Evolutionary conservation across 192 early-diverging fungal genomes (phyloP), one percentile per base, ranked within the genome.

Genomic region (Umbelopsis ramanniana): DNA sequence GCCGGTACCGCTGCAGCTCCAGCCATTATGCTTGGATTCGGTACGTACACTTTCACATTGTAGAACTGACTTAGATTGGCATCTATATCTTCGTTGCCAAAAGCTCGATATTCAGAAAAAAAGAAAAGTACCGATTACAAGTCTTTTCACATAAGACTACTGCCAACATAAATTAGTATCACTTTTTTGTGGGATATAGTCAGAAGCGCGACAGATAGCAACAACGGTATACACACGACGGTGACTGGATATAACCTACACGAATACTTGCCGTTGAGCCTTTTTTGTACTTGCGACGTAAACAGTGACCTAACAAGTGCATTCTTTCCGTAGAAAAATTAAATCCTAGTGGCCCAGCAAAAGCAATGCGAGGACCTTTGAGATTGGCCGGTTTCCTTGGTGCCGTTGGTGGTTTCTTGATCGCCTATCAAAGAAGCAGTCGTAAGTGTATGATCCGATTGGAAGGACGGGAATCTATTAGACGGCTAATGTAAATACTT

Each of bases 331-430:
- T 76, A 85, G 68, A 84, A 68, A 72, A 74, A 79, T 79, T 86
- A 79, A 85, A 91, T 73, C 87, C 84, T 55, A 77, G 83, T 46
- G 80, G 82, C 47, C 81, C 78, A 48, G 73, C 77, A 66, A 77
- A 78, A 35, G 74, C 82, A 50, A 69, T 90, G 22, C 79, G 81
- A 38, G 71, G 81, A 21, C 83, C 84, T 21, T 82, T 92, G 74
- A 84, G 85, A 72, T 46, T 85, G 54, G 82, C 86, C 14, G 81
- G 82, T 11, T 68, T 77, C 23, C 12, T 91, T 23, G 82, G 87
- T 71, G 81, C 85, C 23, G 75, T 88, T 47, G 84, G 81, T 37
- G 97, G 95, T 50, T 95, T 96, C 85, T 74, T 96, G 33, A 90
- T 85, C 52, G 91, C 94, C 22, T 92, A 92, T 74, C 85, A 91